Evolutionary conservation across 441 rosid genomes (phyloP), one percentile per base, ranked within the genome.

Genomic region (Adansonia grandidieri): DNA sequence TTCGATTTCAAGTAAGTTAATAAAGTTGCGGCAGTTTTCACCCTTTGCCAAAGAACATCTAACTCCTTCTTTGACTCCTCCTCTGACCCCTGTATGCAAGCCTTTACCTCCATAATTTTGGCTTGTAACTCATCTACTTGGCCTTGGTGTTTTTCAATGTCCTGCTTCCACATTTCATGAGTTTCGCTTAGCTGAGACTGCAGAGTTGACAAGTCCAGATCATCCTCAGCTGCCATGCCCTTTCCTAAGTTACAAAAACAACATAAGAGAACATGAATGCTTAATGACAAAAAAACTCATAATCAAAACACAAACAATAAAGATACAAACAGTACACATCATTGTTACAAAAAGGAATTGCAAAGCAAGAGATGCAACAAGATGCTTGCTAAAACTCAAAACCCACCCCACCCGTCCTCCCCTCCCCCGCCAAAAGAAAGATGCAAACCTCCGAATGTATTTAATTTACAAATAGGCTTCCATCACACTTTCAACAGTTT

Each of bases 1-100:
- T 91, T 92, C 71, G 97, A 90, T 88, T 89, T 92, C 85, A 96
- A 78, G 88, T 85, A 92, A 68, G 89, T 82, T 82, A 93, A 81
- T 62, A 90, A 63, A 6, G 84, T 85, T 8, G 89, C 92, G 51
- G 90, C 84, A 68, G 90, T 83, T 85, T 87, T 91, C 65, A 91
- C 88, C 78, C 91, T 91, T 66, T 80, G 87, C 88, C 90, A 87
- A 57, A 91, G 91, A 83, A 89, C 87, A 72, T 89, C 92, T 67
- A 90, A 77, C 80, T 89, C 97, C 79, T 65, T 65, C 70, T 84
- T 91, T 37, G 90, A 85, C 80, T 85, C 91, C 87, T 86, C 91
- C 32, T 88, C 93, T 7, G 96, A 90, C 68, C 87, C 91, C 57
- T 88, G 84, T 76, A 91, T 81, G 70, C 85, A 88, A 75, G 88